A percentile compares a stretch with the other conserved stretches of the same genome.
Conservation (phyloP, 2,329 filamentous ascomycete species). For the Penicillium hordei region DNA sequence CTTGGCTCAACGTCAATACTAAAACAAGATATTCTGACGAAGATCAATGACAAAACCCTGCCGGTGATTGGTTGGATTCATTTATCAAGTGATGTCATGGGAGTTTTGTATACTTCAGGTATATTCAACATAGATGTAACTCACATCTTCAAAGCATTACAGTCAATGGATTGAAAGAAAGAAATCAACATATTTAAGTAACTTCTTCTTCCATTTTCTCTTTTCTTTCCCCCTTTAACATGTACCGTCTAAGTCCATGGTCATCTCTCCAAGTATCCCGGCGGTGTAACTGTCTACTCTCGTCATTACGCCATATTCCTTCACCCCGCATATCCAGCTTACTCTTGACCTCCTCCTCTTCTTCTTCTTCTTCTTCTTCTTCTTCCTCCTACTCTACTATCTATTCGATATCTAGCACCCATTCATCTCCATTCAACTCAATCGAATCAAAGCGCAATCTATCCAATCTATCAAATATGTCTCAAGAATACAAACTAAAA, state of each 20-base stretch:
- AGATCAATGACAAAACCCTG: constrained; percentile 16
- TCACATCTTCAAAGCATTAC: background rate
- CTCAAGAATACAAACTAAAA: constrained; percentile 61
- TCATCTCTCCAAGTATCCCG: background rate
- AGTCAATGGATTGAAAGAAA: background rate
- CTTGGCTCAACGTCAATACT: too few relatives aligned
- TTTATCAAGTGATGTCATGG: constrained; percentile 21
- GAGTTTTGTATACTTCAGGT: background rate
- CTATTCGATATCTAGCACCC: background rate
- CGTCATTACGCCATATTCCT: constrained; percentile 6
- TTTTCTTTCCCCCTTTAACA: background rate
- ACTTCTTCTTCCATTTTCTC: background rate
- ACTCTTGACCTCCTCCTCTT: background rate
- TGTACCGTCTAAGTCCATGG: background rate
- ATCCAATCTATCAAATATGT: constrained; percentile 31
- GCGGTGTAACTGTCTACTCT: constrained; percentile 9
- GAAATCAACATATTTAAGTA: too few relatives aligned
- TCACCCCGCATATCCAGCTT: constrained; percentile 4
- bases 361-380: constrained; percentile 1
- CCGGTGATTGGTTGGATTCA: constrained; percentile 15
- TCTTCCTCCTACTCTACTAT: background rate
- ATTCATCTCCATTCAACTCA: background rate
- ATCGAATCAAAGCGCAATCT: constrained; percentile 7
- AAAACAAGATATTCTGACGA: background rate
- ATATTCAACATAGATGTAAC: background rate